Base-by-base conservation (phyloP, 345 rosid species). In the Eucalyptus regnans region DNA sequence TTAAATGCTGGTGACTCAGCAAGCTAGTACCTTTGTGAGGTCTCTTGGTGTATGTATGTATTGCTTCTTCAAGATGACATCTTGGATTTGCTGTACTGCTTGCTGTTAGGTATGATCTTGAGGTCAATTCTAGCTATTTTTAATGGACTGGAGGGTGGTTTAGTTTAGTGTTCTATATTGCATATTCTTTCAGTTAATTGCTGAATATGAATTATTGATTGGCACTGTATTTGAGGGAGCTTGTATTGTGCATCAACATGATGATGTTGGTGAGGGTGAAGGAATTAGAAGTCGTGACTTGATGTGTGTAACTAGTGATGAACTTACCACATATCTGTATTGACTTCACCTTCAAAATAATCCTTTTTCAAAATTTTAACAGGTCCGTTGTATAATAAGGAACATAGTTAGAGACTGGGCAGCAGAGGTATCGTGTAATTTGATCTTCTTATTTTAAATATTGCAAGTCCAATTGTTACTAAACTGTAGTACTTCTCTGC, bases 371-470 rank as follows among this genome's bases (percentile, higher is more conserved):
- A 37, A 76, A 76, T 76, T 20, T 41, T 11, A 20, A 79, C 95
- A 98, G 99, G 99, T 98, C 86, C 98, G 99, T 29, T 98, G 99
- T 94, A 95, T 98, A 89, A 91, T 97, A 92, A 94, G 99, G 91
- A 97, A 98, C 93, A 94, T 98, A 87, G 99, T 97, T 87, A 95
- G 99, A 94, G 99, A 97, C 93, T 97, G 99, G 99, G 99, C 98
- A 83, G 96, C 93, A 81, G 99, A 98, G 99, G 99, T 97, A 94
- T 90, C 76, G 44, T 10, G 86, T 49, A 15, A 31, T 81, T 54
- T 12, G 52, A 84, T 68, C 87, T 41, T 46, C 76, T 87, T 29
- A 7, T 46, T 56, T 52, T 11, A 87, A 85, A 62, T 52, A 86
- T 54, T 83, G 56, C 51, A 9, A 87, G 50, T 89, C 79, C 87